Evolutionary conservation across 495 filamentous ascomycete species (phyloP).

Genomic region (Neurospora terricola): DNA sequence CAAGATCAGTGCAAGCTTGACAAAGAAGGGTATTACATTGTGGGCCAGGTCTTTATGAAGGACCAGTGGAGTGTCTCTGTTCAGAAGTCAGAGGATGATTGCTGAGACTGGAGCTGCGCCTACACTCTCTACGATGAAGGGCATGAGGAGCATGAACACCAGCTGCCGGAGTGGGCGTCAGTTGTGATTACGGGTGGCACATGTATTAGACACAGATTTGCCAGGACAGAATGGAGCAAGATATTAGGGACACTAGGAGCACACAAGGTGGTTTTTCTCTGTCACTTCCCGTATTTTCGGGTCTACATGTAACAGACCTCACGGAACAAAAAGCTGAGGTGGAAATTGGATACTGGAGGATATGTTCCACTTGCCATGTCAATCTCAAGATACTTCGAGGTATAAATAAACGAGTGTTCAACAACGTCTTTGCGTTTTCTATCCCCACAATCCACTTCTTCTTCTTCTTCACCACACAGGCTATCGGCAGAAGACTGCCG

Average conservation of each 20-base stretch:
- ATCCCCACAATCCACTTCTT: not conserved
- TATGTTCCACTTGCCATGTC: not conserved
- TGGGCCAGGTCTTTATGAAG: not conserved
- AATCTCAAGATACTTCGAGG: not conserved
- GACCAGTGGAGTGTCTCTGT: not conserved
- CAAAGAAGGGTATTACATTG: no score
- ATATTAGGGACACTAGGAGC: not conserved
- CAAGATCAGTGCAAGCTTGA: not conserved
- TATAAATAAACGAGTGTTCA: not conserved
- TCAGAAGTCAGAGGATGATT: fast-evolving
- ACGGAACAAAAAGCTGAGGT: not conserved
- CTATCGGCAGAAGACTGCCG: not conserved
- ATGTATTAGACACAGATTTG: not conserved
- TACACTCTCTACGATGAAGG: not conserved
- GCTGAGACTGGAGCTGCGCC: not conserved
- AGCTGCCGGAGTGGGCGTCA: not conserved
- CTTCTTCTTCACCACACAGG: not conserved
- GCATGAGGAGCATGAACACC: not conserved
- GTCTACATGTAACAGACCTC: not conserved
- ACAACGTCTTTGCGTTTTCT: not conserved
- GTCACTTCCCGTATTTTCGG: not conserved
- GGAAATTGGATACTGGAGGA: not conserved
- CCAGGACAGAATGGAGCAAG: not conserved
- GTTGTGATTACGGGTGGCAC: not conserved
- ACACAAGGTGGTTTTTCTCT: not conserved